These are phyloP conservation scores for Dendrothele bispora DNA, from an alignment of 768 basidiomycete genomes.

Conservation along the genomic window DNA sequence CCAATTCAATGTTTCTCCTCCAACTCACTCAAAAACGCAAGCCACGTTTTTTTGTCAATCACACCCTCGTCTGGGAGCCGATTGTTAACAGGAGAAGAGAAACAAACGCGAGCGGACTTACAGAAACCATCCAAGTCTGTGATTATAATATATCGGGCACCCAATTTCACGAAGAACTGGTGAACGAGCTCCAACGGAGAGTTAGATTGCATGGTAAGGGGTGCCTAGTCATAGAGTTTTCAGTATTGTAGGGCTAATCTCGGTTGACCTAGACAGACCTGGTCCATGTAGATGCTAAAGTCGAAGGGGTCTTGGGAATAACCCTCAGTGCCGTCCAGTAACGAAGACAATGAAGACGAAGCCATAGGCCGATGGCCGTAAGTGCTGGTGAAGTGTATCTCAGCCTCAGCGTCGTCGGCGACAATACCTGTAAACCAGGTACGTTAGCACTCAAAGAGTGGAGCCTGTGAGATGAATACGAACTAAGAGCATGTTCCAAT, in stretches of 20 bases:
- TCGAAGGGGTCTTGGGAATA: constrained; percentile 60
- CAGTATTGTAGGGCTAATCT: neutral
- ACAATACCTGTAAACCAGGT: constrained; percentile 57
- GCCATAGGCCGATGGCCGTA: constrained; percentile 39
- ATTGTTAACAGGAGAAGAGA: neutral
- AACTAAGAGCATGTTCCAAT: constrained; percentile 89
- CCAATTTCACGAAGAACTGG: constrained; percentile 92
- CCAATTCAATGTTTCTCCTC: constrained; percentile 50
- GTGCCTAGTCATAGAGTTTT: constrained; percentile 61
- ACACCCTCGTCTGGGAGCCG: constrained; percentile 72
- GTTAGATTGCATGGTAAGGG: constrained; percentile 79
- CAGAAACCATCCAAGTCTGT: constrained; percentile 82
- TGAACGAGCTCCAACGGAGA: constrained; percentile 92
- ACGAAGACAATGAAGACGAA: constrained; percentile 62
- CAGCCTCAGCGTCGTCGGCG: constrained; percentile 68
- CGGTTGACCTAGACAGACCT: constrained; percentile 43
- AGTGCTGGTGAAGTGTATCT: constrained; percentile 62
- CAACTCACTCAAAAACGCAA: constrained; percentile 78
- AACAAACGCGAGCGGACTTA: constrained; percentile 32
- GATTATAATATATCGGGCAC: constrained; percentile 86
- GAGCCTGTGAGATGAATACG: constrained; percentile 28
- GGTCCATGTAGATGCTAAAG: constrained; percentile 88
- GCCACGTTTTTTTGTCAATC: constrained; percentile 94
- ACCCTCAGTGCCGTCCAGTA: constrained; percentile 39
- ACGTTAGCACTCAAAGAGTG: constrained; percentile 1